phyloP scores from a whole-genome alignment of 2,329 filamentous ascomycete species.

The Cladophialophora chaetospira region DNA sequence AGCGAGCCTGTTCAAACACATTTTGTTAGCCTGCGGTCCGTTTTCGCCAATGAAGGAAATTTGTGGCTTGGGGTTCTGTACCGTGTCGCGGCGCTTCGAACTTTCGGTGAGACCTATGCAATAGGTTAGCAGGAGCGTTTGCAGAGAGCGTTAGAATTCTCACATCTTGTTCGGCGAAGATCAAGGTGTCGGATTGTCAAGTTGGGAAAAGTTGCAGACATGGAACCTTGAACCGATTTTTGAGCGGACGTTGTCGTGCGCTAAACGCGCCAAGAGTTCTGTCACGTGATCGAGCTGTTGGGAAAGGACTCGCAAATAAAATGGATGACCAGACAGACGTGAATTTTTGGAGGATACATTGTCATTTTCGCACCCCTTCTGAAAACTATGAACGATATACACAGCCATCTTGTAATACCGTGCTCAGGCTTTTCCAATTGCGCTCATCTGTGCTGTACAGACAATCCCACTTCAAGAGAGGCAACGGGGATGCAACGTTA shows the following conservation, averaged over 20 bases:
- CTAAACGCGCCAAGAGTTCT: conserved; percentile 4
- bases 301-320: no score
- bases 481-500: conserved; percentile 2
- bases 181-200: conserved; percentile 19
- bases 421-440: not conserved
- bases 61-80: conserved; percentile 46
- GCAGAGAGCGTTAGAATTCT: not conserved
- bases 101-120: conserved; percentile 60
- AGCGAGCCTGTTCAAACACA: conserved; percentile 61
- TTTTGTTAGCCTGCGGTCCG: conserved; percentile 31
- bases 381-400: not conserved
- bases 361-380: not conserved
- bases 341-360: not conserved
- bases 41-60: conserved; percentile 10
- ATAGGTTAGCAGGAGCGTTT: conserved; percentile 2
- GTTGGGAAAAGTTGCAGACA: not conserved
- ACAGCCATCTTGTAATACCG: not conserved
- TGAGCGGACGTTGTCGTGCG: not conserved
- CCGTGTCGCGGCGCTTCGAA: conserved; percentile 93
- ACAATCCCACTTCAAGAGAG: not conserved
- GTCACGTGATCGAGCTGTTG: no score
- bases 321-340: no score
- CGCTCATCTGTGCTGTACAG: not conserved
- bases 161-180: conserved; percentile 20
- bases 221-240: conserved; percentile 16